Base-by-base conservation (phyloP, 148 eudicot species). In the Salicornia ramosissima region DNA sequence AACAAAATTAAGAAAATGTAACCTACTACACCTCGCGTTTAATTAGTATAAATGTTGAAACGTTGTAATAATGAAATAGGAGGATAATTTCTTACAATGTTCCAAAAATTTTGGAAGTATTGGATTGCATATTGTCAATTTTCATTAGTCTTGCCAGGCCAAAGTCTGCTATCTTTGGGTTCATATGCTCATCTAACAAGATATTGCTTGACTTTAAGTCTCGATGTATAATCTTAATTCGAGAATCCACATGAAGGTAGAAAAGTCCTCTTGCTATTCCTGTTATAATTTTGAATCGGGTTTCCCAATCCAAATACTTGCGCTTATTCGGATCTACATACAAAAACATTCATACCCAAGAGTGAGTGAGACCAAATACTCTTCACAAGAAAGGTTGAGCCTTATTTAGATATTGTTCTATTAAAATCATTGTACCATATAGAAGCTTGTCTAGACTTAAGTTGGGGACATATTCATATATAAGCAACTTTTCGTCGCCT, bases 121-220 rank as follows among this genome's bases (percentile, higher is more conserved):
- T 71, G 4, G 62, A 71, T 55, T 80, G 68, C 1, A 51, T 42
- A 36, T 67, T 36, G 47, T 75, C 68, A 5, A 46, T 43, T 3
- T 55, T 46, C 12, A 80, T 28, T 2, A 62, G 60, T 24, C 74
- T 76, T 25, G 83, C 83, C 70, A 72, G 39, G 49, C 83, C 83
- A 54, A 80, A 80, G 57, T 80, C 79, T 19, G 82, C 67, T 42
- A 79, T 75, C 31, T 79, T 79, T 28, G 82, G 76, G 28, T 68
- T 75, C 69, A 79, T 67, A 2, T 56, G 64, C 11, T 40, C 36
- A 49, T 80, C 83, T 10, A 80, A 65, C 46, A 80, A 53, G 5
- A 80, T 67, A 49, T 79, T 79, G 62, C 76, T 71, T 21, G 79
- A 22, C 46, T 79, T 79, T 13, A 79, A 50, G 51, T 79, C 82